These are phyloP conservation scores for Globisporangium nagaii DNA, from an alignment of 352 stramenopile species.

Conservation along the genomic window DNA sequence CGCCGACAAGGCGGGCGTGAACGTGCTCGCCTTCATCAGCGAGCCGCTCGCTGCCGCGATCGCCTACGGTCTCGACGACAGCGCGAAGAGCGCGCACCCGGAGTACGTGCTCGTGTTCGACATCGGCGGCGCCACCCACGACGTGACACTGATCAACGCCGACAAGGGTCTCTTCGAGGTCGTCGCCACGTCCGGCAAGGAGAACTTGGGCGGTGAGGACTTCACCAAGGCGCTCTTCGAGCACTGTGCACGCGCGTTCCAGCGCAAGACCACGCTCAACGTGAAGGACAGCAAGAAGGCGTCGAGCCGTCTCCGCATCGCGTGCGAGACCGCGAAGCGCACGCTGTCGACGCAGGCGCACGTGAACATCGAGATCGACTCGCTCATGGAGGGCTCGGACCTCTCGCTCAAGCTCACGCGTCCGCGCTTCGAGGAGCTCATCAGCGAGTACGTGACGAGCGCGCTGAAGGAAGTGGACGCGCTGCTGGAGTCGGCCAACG, in stretches of 20 bases:
- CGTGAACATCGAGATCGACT: conserved; percentile 97
- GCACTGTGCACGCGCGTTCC: conserved; percentile 95
- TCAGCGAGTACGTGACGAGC: conserved; percentile 90
- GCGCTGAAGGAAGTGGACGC: conserved; percentile 89
- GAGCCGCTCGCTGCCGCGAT: conserved; percentile 97
- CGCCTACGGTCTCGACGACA: conserved; percentile 98
- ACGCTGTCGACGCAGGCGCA: conserved; percentile 95
- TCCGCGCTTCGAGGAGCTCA: conserved; percentile 95
- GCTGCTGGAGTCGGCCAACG: conserved; percentile 63
- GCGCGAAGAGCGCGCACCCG: conserved; percentile 69
- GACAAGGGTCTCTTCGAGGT: conserved; percentile 98
- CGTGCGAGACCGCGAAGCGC: conserved; percentile 96
- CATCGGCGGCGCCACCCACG: conserved; percentile 96
- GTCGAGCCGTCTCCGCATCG: conserved; percentile 91
- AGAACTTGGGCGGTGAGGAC: conserved; percentile 94
- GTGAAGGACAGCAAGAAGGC: conserved; percentile 92
- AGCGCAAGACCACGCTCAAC: conserved; percentile 92
- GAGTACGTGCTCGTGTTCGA: conserved; percentile 98
- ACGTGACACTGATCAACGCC: conserved; percentile 94
- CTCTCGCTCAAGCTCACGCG: conserved; percentile 97
- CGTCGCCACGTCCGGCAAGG: conserved; percentile 94
- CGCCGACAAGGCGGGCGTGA: conserved; percentile 89
- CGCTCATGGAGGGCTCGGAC: conserved; percentile 96
- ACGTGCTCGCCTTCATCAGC: conserved; percentile 96
- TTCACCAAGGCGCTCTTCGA: conserved; percentile 97